These are phyloP conservation scores for Blumeria hordei DNA, from an alignment of 2,329 filamentous ascomycete species.

Conservation along the genomic window DNA sequence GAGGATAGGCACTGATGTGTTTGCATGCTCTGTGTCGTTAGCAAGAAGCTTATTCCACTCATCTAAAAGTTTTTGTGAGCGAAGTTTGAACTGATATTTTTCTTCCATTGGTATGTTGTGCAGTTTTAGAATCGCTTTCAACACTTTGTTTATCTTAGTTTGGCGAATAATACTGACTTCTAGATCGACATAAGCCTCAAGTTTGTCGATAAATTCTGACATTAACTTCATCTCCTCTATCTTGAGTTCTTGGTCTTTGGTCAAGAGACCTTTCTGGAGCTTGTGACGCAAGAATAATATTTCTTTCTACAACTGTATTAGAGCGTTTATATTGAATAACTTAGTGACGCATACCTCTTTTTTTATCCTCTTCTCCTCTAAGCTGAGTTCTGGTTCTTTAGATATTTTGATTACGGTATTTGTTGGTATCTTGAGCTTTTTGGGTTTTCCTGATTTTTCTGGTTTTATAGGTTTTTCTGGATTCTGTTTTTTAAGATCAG, in stretches of 20 bases:
- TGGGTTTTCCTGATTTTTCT: constrained; percentile 29
- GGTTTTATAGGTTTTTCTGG: constrained; percentile 21
- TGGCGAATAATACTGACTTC: constrained; percentile 70
- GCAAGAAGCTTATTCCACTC: constrained; percentile 76
- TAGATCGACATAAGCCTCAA: constrained; percentile 60
- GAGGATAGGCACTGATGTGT: too few relatives aligned
- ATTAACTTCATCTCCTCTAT: constrained; percentile 62
- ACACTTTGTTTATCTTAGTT: constrained; percentile 97
- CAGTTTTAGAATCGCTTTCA: constrained; percentile 83
- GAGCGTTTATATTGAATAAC: constrained; percentile 3
- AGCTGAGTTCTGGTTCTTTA: constrained; percentile 32
- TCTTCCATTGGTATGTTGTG: constrained; percentile 61
- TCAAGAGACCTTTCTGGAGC: constrained; percentile 81
- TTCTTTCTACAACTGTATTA: constrained; percentile 30
- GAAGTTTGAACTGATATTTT: constrained; percentile 69
- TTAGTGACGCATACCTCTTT: constrained; percentile 27
- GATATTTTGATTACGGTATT: constrained; percentile 24
- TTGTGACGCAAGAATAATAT: constrained; percentile 89
- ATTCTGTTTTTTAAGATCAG: constrained; percentile 17
- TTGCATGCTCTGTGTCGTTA: constrained; percentile 23
- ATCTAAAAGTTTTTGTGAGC: constrained; percentile 55
- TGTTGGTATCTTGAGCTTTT: constrained; percentile 10
- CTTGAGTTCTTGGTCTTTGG: constrained; percentile 62
- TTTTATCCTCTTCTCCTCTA: constrained; percentile 31
- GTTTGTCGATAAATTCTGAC: constrained; percentile 53